phyloP scores from a whole-genome alignment of 2,329 filamentous ascomycete genomes.

The Sporothrix mexicana region DNA sequence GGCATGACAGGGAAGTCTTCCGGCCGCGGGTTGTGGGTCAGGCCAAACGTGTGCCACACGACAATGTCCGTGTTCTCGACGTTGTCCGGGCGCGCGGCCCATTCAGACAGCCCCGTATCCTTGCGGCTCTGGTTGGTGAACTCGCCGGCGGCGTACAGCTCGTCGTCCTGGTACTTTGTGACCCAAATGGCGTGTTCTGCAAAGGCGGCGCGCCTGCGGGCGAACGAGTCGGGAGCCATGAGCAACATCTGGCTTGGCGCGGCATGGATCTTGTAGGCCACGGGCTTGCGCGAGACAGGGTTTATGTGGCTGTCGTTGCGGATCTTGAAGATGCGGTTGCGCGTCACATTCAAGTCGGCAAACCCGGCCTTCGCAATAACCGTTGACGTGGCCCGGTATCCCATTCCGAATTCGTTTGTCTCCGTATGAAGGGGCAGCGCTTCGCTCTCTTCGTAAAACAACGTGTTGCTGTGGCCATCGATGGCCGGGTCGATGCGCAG shows the following conservation, averaged over 20 bases:
- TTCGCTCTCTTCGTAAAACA: constrained; percentile 50
- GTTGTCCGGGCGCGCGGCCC: constrained; percentile 15
- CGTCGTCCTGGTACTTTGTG: constrained; percentile 51
- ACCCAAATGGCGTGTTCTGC: constrained; percentile 53
- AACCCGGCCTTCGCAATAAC: constrained; percentile 54
- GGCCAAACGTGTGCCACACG: constrained; percentile 62
- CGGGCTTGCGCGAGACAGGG: constrained; percentile 49
- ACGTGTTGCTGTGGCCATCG: constrained; percentile 53
- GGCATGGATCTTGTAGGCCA: constrained; percentile 54
- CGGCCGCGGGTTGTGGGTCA: constrained; percentile 67
- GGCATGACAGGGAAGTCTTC: constrained; percentile 75
- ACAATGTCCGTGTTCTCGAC: constrained; percentile 63
- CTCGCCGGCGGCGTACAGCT: constrained; percentile 50
- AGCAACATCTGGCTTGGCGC: constrained; percentile 53
- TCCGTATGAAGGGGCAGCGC: constrained; percentile 50
- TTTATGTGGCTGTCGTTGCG: constrained; percentile 53
- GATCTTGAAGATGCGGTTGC: constrained; percentile 55
- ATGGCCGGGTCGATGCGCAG: constrained; percentile 68
- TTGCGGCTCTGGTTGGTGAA: constrained; percentile 45
- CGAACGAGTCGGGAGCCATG: constrained; percentile 48
- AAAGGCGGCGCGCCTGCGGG: constrained; percentile 51
- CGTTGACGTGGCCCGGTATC: constrained; percentile 49
- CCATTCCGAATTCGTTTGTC: constrained; percentile 56
- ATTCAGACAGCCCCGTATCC: constrained; percentile 31
- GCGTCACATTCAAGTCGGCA: constrained; percentile 51